Base-by-base conservation (phyloP, 768 basidiomycete species). In the Tylopilus vinaceipallidus region DNA sequence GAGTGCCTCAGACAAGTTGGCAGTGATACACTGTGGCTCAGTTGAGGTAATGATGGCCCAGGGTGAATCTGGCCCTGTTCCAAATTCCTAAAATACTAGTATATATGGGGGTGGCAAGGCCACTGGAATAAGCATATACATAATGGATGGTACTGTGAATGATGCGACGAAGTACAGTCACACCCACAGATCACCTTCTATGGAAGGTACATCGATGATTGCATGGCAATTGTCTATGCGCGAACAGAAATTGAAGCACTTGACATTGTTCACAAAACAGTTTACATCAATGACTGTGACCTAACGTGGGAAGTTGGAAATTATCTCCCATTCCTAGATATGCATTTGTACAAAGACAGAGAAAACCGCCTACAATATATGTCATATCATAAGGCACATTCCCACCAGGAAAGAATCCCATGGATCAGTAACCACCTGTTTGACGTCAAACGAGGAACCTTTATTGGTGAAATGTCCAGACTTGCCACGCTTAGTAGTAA, bases 171-270 rank as follows among this genome's bases (percentile, higher is more conserved):
- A 7, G n/a, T 36, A 1, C 35, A 1, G 2, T 1, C 16, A 8
- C n/a, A 36, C 35, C 35, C 35, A n/a, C 1, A 0, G 9, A 42
- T 42, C n/a, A 4, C 29, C 6, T 42, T 42, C 9, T 42, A 42
- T 7, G 47, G 47, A 14, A n/a, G 47, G 7, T 49, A 49, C 24
- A 53, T 49, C 44, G 47, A 53, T 37, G 52, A 53, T 17, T 45
- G 42, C 16, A 1, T 53, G 0, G 42, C 24, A 0, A 38, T 53
- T 0, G 52, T 53, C 0, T 53, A 45, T 4, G 52, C 52, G 1
- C 4, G 16, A 0, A 2, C 0, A 3, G 40, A 30, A 3, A 6
- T 38, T 0, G 37, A 47, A 2, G 53, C 53, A 0, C 6, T 42
- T 0, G 0, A 17, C 0, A 34, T 39, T 0, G 7, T 46, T 1